A percentile compares a stretch with the other conserved stretches of the same genome.
phyloP scores from a whole-genome alignment of 371 early-diverging fungal species.

The Mortierella sp. region DNA sequence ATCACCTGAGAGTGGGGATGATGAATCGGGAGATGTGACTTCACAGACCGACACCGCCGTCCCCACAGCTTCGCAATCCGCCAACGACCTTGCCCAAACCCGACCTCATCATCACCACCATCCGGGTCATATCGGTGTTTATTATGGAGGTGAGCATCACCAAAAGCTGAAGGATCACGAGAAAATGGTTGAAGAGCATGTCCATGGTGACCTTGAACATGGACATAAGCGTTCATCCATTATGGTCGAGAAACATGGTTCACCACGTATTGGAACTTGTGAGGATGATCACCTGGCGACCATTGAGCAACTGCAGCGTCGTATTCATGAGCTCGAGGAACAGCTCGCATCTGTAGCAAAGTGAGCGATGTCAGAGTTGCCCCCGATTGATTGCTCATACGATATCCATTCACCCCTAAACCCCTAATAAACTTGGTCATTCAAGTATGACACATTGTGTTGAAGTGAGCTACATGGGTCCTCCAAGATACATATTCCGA shows the following conservation, averaged over 20 bases:
- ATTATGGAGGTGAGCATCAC: slow-evolving; percentile 36
- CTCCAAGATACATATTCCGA: slow-evolving; percentile 25
- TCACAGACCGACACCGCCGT: neutral
- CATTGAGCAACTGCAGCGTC: slow-evolving; percentile 26
- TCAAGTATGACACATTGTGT: no score
- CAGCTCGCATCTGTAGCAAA: slow-evolving; percentile 16
- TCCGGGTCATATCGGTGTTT: slow-evolving; percentile 28
- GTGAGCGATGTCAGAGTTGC: no score
- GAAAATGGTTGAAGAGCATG: slow-evolving; percentile 4
- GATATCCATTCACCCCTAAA: neutral
- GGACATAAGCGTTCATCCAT: slow-evolving; percentile 9
- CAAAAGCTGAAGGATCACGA: slow-evolving; percentile 23
- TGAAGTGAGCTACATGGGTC: slow-evolving; percentile 22
- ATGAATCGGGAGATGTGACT: neutral
- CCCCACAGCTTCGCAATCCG: neutral
- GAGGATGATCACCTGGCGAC: slow-evolving; percentile 20
- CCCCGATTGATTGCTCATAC: neutral
- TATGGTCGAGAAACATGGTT: slow-evolving; percentile 18
- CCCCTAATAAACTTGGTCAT: neutral
- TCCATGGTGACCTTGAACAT: slow-evolving; percentile 4
- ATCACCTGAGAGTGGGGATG: slow-evolving; percentile 5
- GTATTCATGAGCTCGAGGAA: slow-evolving; percentile 39
- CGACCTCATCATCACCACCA: slow-evolving; percentile 2
- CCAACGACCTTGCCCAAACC: neutral
- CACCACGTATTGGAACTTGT: neutral